Evolutionary conservation across 768 basidiomycete species (phyloP).

Genomic region (Leccinum barrowsii): DNA sequence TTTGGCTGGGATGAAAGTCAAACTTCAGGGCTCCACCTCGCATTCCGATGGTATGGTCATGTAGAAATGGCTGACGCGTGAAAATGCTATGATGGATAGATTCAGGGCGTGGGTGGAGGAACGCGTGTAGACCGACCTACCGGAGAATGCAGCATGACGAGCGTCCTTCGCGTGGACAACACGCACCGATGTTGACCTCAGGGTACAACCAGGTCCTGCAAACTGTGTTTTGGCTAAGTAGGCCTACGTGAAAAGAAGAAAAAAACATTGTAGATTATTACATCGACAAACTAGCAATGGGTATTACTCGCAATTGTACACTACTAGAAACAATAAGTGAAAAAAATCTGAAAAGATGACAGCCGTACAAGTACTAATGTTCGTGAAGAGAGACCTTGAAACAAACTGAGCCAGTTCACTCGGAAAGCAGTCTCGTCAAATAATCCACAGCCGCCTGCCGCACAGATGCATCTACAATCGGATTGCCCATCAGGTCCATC

Average conservation of each 20-base stretch:
- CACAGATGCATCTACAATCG: slow-evolving; percentile 53
- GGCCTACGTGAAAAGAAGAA: not conserved
- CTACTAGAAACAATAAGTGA: not conserved
- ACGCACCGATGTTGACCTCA: not conserved
- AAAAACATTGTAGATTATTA: not conserved
- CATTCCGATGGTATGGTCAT: slow-evolving; percentile 23
- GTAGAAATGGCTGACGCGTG: slow-evolving; percentile 7
- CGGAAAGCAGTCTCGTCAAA: slow-evolving; percentile 59
- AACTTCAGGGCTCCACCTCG: not conserved
- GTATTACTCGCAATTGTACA: slow-evolving; percentile 5
- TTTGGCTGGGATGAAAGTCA: slow-evolving; percentile 6
- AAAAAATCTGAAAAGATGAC: not conserved
- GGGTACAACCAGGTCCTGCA: not conserved
- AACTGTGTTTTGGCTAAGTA: not conserved
- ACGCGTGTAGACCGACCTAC: not conserved
- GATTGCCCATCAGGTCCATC: slow-evolving; percentile 60
- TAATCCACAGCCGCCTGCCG: slow-evolving; percentile 70
- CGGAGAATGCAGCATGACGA: not conserved
- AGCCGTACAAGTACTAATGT: not conserved
- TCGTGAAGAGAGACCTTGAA: not conserved
- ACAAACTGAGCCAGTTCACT: slow-evolving; percentile 25
- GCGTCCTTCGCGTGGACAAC: not conserved
- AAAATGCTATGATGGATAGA: not conserved
- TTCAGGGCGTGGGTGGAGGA: not conserved
- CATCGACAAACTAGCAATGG: not conserved